Evolutionary conservation across 1,139 yeast species (phyloP).

Genomic region (Entelexis paramagnoliae): DNA sequence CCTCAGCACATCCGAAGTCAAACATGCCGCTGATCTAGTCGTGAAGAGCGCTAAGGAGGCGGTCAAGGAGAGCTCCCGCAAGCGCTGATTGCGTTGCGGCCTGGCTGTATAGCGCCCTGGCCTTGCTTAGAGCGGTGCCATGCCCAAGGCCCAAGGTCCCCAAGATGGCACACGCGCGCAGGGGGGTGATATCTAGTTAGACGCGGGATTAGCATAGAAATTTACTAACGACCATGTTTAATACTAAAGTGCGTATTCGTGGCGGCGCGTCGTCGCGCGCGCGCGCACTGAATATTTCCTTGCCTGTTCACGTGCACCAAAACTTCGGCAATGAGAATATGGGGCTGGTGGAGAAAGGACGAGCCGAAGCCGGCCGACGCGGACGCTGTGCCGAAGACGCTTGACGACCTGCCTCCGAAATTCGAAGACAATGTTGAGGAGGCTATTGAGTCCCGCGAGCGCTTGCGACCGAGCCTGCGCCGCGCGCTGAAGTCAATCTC

Average conservation of each 20-base stretch:
- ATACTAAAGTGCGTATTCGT: no score
- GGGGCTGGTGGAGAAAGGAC: slow-evolving; percentile 25
- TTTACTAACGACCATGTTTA: background rate
- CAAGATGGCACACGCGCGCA: no score
- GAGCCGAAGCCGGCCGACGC: slow-evolving; percentile 5
- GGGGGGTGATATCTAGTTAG: background rate
- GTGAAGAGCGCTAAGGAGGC: slow-evolving; percentile 15
- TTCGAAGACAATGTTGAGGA: slow-evolving; percentile 28
- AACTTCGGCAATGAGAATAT: slow-evolving; percentile 21
- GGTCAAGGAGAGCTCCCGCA: slow-evolving; percentile 3
- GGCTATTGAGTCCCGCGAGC: slow-evolving; percentile 14
- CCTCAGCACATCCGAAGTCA: slow-evolving; percentile 45
- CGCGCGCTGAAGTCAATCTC: slow-evolving; percentile 26
- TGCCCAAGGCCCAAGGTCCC: no score
- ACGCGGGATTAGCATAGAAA: background rate
- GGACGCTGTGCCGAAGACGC: slow-evolving; percentile 16
- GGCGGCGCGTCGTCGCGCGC: no score
- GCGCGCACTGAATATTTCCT: background rate
- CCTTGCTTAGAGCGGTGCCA: no score
- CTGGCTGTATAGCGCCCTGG: no score
- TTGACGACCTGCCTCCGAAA: slow-evolving; percentile 32
- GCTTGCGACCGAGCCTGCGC: slow-evolving; percentile 22
- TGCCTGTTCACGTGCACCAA: slow-evolving; percentile 1
- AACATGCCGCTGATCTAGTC: slow-evolving; percentile 27
- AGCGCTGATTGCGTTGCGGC: background rate